A percentile compares a stretch with the other conserved stretches of the same genome.
Evolutionary conservation across 768 basidiomycete species (phyloP).

Genomic region (Chalciporus chontae): DNA sequence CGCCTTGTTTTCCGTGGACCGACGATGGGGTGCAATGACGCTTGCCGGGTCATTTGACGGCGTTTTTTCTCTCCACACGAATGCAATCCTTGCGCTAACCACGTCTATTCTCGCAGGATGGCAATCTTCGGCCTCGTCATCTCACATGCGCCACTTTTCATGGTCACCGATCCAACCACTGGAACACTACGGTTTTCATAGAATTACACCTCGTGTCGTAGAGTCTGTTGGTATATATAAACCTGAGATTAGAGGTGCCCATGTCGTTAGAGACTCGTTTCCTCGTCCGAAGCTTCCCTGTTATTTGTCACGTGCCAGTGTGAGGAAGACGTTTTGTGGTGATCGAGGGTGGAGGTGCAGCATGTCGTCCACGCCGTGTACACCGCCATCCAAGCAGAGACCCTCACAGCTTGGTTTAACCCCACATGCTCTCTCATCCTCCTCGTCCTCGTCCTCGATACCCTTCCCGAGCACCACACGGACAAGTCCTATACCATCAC

Average conservation of each 20-base stretch:
- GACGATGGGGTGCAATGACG: slow-evolving; percentile 9
- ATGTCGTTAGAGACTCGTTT: not conserved
- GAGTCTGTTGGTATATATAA: slow-evolving; percentile 16
- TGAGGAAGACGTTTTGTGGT: slow-evolving; percentile 5
- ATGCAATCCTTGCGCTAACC: slow-evolving; percentile 16
- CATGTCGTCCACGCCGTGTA: slow-evolving; percentile 30
- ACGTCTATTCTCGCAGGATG: slow-evolving; percentile 31
- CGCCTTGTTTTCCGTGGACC: slow-evolving; percentile 18
- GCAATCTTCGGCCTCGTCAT: slow-evolving; percentile 30
- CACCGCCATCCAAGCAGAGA: slow-evolving; percentile 17
- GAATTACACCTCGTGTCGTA: slow-evolving; percentile 18
- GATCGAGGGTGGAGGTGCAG: slow-evolving; percentile 20
- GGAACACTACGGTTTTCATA: slow-evolving; percentile 32
- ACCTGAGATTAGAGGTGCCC: not conserved
- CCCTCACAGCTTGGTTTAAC: not conserved
- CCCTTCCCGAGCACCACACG: slow-evolving; percentile 17
- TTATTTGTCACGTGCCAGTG: slow-evolving; percentile 27
- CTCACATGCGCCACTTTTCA: slow-evolving; percentile 31
- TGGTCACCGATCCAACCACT: slow-evolving; percentile 30
- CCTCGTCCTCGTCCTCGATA: slow-evolving; percentile 16
- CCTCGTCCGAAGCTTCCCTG: not conserved
- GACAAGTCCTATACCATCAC: slow-evolving; percentile 1
- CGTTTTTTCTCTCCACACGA: slow-evolving; percentile 11
- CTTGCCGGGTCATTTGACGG: slow-evolving; percentile 4
- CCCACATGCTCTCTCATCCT: slow-evolving; percentile 7